Conservation (phyloP, 2,329 filamentous ascomycete species). For the Colletotrichum lindemuthianum region DNA sequence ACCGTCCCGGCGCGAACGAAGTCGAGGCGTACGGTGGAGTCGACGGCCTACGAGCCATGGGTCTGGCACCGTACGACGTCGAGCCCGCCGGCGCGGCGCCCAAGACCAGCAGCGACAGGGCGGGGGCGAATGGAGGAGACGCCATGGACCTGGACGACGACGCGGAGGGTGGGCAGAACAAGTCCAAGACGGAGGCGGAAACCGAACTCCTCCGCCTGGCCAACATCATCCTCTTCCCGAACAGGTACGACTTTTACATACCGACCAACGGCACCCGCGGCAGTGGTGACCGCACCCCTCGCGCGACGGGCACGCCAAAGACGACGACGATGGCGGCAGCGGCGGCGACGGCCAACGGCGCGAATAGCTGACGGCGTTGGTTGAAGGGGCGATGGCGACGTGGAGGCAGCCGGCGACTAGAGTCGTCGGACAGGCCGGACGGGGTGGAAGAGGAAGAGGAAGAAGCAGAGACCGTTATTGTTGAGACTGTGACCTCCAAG, state of each 20-base stretch:
- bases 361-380: conserved; percentile 38
- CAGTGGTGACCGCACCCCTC: conserved; percentile 36
- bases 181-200: conserved; percentile 52
- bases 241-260: conserved; percentile 37
- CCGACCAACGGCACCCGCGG: conserved; percentile 26
- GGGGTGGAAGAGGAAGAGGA: conserved; percentile 11
- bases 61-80: conserved; percentile 61
- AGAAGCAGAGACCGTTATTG: conserved; percentile 9
- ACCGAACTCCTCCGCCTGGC: conserved; percentile 63
- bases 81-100: conserved; percentile 46
- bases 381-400: conserved; percentile 38
- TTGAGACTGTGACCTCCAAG: conserved; percentile 19
- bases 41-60: conserved; percentile 66
- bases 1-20: conserved; percentile 60
- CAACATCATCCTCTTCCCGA: conserved; percentile 67
- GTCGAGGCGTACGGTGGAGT: conserved; percentile 62
- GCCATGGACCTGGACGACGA: conserved; percentile 42
- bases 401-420: conserved; percentile 13
- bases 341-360: conserved; percentile 19
- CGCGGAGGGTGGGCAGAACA: conserved; percentile 41
- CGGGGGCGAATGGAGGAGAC: conserved; percentile 35
- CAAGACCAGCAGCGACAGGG: conserved; percentile 1
- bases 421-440: conserved; percentile 12
- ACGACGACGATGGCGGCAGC: conserved; percentile 21
- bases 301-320: conserved; percentile 20